A percentile compares a stretch with the other conserved stretches of the same genome.
Evolutionary conservation across 2,329 filamentous ascomycete genomes (phyloP).

Genomic region (Dactylonectria macrodidyma): DNA sequence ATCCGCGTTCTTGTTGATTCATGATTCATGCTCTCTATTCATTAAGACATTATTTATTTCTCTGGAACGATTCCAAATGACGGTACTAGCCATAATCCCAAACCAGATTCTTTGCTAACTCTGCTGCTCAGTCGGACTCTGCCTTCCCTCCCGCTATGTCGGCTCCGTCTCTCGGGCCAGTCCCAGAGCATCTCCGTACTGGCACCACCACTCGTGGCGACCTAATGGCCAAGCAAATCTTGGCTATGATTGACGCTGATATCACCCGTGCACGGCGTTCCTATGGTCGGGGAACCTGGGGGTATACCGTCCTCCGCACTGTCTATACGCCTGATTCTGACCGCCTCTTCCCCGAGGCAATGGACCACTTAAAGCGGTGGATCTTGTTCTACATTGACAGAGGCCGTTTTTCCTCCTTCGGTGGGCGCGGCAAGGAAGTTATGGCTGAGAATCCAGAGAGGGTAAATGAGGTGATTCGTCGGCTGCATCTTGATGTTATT

Average conservation of each 20-base stretch:
- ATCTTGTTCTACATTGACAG: not conserved
- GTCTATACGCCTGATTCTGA: conserved; percentile 3
- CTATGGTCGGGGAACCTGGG: conserved; percentile 4
- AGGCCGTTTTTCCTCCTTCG: not conserved
- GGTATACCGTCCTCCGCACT: not conserved
- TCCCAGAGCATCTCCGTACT: not conserved
- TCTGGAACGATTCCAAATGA: too few relatives aligned
- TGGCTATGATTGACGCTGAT: not conserved
- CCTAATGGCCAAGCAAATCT: not conserved
- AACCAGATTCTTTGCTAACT: not conserved
- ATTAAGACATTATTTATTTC: not conserved
- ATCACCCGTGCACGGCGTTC: not conserved
- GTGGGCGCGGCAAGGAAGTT: not conserved
- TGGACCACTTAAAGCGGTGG: conserved; percentile 4
- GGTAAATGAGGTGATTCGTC: not conserved
- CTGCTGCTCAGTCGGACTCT: not conserved
- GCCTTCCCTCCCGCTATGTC: not conserved
- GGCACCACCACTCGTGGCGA: not conserved
- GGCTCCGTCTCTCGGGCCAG: not conserved
- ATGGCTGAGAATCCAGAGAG: not conserved
- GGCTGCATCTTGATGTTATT: not conserved
- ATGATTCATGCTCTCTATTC: not conserved
- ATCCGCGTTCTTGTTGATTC: not conserved
- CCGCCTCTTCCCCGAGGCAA: conserved; percentile 2
- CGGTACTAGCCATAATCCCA: too few relatives aligned